Conservation (phyloP, 257 asterid genomes). For the Solanum pinnatisectum region DNA sequence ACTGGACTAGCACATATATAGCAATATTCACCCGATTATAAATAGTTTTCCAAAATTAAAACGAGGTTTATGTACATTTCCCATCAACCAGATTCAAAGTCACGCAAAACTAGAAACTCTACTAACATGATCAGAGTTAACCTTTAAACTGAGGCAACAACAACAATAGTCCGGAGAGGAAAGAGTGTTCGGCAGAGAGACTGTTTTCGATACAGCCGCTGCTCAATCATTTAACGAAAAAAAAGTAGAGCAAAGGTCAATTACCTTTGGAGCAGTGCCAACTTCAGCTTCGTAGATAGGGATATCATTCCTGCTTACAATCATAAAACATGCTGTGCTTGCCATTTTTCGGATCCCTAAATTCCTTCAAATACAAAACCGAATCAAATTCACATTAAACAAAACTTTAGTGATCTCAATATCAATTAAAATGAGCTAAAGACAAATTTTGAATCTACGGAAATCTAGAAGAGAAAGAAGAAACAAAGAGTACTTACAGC, state of each 20-base stretch:
- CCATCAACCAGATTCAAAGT: not conserved
- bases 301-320: conserved; percentile 84
- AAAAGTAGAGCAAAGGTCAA: not conserved
- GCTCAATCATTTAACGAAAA: not conserved
- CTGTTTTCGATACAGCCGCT: not conserved
- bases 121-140: not conserved
- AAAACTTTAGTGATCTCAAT: not conserved
- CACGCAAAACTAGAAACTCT: not conserved
- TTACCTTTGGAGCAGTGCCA: conserved; percentile 85
- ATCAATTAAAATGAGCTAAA: not conserved
- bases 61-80: not conserved
- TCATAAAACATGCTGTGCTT: conserved; percentile 90
- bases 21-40: not conserved
- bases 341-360: conserved; percentile 39
- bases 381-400: not conserved
- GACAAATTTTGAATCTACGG: not conserved
- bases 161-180: not conserved
- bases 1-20: not conserved
- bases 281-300: conserved; percentile 99
- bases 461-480: not conserved
- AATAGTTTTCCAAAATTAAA: not conserved
- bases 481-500: not conserved
- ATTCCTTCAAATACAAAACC: not conserved
- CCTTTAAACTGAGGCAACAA: not conserved
- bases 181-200: not conserved